Evolutionary conservation across 1,284 basidiomycete genomes (phyloP), one percentile per base, ranked within the genome.

Genomic region (Marasmius tenuissimus): DNA sequence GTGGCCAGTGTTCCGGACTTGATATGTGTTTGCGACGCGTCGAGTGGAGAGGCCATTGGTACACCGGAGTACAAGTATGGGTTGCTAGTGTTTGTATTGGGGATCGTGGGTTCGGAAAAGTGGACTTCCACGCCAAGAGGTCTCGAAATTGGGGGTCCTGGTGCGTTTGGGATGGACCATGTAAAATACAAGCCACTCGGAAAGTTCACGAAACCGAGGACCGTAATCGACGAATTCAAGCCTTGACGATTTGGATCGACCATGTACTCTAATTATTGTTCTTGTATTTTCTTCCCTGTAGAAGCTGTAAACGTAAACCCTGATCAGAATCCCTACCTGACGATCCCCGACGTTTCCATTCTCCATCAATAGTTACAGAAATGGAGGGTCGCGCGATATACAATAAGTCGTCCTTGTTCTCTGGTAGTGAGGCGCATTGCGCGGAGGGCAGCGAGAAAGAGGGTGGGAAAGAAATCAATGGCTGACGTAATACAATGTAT

Each of bases 21-120:
- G 33, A 86, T 88, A 56, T 78, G 81, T 0, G 83, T 88, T 10
- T 73, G 86, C 16, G 85, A 88, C 64, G 79, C 82, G 12, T 80
- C 82, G 62, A 84, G 74, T 45, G 86, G 86, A 8, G 71, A 78
- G 10, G 82, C 84, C 1, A 75, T 88, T 18, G 85, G 86, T 12
- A 78, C 76, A 12, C 77, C 75, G 35, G 70, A 79, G 57, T 80
- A 79, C 67, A 80, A 78, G 62, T 86, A 85, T 65, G 85, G 86
- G 10, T 70, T 85, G 47, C 78, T 83, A 37, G 85, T 85, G 9
- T 73, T 82, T 11, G 83, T 87, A 53, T 72, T 87, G 50, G 86
- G 82, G 11, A 76, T 87, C 38, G 82, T 83, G 20, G 84, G 80
- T 8, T 79, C 83, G 14, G 83, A 85, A 16, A 81, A 81, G 58